These are phyloP conservation scores for Zelonia costaricensis DNA, from an alignment of 208 protist species.

Conservation along the genomic window DNA sequence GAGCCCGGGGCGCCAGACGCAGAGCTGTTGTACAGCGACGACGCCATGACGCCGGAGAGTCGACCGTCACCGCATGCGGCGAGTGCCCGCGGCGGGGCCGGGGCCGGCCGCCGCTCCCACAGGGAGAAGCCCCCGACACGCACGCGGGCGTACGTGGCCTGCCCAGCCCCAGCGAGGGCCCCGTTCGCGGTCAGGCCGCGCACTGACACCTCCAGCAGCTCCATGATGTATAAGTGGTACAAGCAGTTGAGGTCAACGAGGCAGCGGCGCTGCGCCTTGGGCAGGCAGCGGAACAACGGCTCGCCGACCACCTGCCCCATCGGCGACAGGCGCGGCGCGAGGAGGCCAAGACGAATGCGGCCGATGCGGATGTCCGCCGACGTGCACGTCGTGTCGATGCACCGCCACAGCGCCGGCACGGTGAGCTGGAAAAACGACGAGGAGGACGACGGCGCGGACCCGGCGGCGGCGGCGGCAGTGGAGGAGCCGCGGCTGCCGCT, in stretches of 20 bases:
- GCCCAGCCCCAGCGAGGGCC: not conserved
- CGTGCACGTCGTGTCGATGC: slow-evolving; percentile 21
- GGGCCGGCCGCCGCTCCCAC: slow-evolving; percentile 25
- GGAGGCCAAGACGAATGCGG: slow-evolving; percentile 33
- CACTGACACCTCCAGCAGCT: slow-evolving; percentile 21
- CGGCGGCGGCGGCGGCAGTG: too few relatives aligned
- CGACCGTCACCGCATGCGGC: not conserved
- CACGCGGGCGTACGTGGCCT: slow-evolving; percentile 11
- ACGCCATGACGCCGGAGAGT: not conserved
- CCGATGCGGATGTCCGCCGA: slow-evolving; percentile 26
- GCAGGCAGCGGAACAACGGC: slow-evolving; percentile 57
- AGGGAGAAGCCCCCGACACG: slow-evolving; percentile 15
- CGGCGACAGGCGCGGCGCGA: slow-evolving; percentile 63
- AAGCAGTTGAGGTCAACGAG: slow-evolving; percentile 26
- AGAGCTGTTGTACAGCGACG: slow-evolving; percentile 23
- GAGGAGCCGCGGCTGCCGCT: too few relatives aligned
- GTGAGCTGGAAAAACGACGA: not conserved
- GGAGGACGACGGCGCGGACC: too few relatives aligned
- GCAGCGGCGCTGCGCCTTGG: slow-evolving; percentile 18
- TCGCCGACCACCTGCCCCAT: slow-evolving; percentile 53
- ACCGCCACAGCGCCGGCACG: slow-evolving; percentile 18
- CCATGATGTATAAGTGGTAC: slow-evolving; percentile 37
- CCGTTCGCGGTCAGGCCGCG: slow-evolving; percentile 17
- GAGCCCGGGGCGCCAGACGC: not conserved
- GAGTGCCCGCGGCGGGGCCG: not conserved